Evolutionary conservation across 805 yeast species (phyloP).

Genomic region (Teunomyces barrocoloradensis): DNA sequence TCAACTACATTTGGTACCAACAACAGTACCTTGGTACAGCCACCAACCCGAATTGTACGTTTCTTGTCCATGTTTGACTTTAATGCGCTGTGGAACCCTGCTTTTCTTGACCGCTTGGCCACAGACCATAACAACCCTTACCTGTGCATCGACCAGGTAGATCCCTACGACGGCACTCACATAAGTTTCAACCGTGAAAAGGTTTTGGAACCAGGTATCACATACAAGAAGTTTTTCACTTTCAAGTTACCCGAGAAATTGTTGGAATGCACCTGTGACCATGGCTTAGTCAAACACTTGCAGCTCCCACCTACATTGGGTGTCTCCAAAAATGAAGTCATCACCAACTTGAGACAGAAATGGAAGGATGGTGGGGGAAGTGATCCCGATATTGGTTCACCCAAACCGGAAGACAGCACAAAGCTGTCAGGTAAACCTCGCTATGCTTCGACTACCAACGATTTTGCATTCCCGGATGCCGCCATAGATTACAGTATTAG

Average conservation of each 20-base stretch:
- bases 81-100: slow-evolving; percentile 41
- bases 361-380: slow-evolving; percentile 15
- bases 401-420: slow-evolving; percentile 9
- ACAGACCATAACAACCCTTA: slow-evolving; percentile 32
- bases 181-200: slow-evolving; percentile 23
- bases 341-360: slow-evolving; percentile 23
- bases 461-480: slow-evolving; percentile 29
- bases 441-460: slow-evolving; percentile 21
- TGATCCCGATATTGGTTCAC: slow-evolving; percentile 4
- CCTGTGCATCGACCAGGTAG: slow-evolving; percentile 20
- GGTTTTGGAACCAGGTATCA: slow-evolving; percentile 27
- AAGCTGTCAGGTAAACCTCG: slow-evolving; percentile 6
- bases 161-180: slow-evolving; percentile 32
- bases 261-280: slow-evolving; percentile 35
- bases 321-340: slow-evolving; percentile 26
- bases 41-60: slow-evolving; percentile 20
- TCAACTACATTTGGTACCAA: slow-evolving; percentile 21
- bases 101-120: slow-evolving; percentile 27
- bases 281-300: slow-evolving; percentile 35
- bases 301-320: slow-evolving; percentile 39
- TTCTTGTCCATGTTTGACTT: slow-evolving; percentile 42
- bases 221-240: slow-evolving; percentile 40
- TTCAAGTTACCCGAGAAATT: slow-evolving; percentile 38
- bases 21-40: slow-evolving; percentile 16
- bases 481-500: slow-evolving; percentile 32